These are phyloP conservation scores for Gymnopilus junonius DNA, from an alignment of 768 basidiomycete genomes.

Conservation along the genomic window DNA sequence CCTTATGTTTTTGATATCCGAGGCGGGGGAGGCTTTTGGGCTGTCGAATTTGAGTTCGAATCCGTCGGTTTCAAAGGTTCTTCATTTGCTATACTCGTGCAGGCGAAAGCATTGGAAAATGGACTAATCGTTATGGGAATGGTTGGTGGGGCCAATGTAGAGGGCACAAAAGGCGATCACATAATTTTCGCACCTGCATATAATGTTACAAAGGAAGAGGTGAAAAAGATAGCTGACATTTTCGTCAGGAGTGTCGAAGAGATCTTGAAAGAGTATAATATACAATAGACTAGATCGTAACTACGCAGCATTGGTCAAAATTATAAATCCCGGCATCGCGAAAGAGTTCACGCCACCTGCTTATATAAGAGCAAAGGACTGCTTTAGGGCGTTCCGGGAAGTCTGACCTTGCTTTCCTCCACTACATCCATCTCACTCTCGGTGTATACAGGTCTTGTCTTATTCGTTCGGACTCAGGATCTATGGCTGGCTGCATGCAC, in stretches of 20 bases:
- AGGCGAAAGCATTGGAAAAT: constrained; percentile 69
- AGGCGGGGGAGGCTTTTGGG: constrained; percentile 86
- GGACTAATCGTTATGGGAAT: constrained; percentile 77
- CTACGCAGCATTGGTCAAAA: neutral
- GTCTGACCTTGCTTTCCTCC: constrained; percentile 36
- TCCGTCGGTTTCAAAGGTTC: constrained; percentile 54
- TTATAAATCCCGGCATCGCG: constrained; percentile 1
- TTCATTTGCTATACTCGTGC: constrained; percentile 69
- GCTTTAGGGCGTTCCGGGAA: constrained; percentile 39
- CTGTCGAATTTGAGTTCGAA: constrained; percentile 78
- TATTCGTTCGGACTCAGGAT: constrained; percentile 49
- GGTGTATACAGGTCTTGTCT: constrained; percentile 30
- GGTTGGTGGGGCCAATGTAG: constrained; percentile 66
- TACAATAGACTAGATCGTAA: constrained; percentile 18
- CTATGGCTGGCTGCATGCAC: constrained; percentile 88
- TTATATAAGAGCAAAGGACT: constrained; percentile 49
- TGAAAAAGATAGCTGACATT: constrained; percentile 67
- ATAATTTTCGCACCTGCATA: constrained; percentile 81
- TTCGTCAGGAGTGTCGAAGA: constrained; percentile 74
- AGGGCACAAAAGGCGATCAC: constrained; percentile 75
- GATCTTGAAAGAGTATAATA: constrained; percentile 46
- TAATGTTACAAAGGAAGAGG: constrained; percentile 71
- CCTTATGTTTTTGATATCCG: constrained; percentile 81
- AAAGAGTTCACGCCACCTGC: constrained; percentile 41
- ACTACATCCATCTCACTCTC: constrained; percentile 35